These are phyloP conservation scores for Aegilops sharonensis DNA, from an alignment of 176 grass and related monocot genomes.

Conservation along the genomic window DNA sequence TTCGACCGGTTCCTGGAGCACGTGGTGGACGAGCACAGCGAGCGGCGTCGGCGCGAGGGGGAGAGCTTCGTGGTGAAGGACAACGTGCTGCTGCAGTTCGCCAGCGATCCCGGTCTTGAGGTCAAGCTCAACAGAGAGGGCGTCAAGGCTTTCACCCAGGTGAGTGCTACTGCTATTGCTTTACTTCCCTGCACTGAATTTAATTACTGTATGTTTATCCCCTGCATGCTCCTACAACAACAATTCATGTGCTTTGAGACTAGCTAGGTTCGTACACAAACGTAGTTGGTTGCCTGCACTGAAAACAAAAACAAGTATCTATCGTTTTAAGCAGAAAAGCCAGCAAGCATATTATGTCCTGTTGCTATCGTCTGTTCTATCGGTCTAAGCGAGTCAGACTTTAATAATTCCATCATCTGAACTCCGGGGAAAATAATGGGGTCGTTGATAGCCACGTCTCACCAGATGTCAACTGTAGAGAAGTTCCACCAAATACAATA, in stretches of 20 bases:
- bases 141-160: slow-evolving; percentile 88
- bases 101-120: slow-evolving; percentile 61
- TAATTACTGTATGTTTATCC: no score
- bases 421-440: not conserved
- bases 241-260: not conserved
- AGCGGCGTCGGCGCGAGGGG: slow-evolving; percentile 39
- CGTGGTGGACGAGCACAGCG: slow-evolving; percentile 73
- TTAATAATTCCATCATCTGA: not conserved
- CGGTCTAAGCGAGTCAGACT: no score
- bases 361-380: not conserved
- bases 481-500: not conserved
- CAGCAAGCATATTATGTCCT: not conserved
- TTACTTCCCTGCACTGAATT: no score
- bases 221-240: no score
- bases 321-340: not conserved
- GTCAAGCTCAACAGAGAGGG: slow-evolving; percentile 62
- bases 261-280: not conserved
- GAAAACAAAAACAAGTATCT: not conserved
- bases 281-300: no score
- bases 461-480: not conserved
- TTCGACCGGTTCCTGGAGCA: slow-evolving; percentile 87
- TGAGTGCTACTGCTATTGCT: not conserved
- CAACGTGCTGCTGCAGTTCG: slow-evolving; percentile 82
- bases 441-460: not conserved
- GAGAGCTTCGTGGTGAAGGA: slow-evolving; percentile 65